phyloP scores from a whole-genome alignment of 495 filamentous ascomycete genomes.

The Trichoderma reesei region DNA sequence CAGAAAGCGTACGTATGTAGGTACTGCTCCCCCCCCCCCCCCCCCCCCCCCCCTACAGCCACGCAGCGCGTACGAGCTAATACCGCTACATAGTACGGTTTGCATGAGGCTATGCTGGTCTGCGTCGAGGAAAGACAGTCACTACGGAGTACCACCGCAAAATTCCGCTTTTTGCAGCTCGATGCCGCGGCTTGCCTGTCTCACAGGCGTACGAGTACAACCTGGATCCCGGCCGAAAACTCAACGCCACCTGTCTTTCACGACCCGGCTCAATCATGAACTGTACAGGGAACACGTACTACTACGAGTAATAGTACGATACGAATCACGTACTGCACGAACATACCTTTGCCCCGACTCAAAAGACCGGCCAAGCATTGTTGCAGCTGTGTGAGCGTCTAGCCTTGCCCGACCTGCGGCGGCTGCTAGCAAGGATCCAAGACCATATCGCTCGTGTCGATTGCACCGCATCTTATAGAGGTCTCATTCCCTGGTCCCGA shows the following conservation, averaged over 20 bases:
- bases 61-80: no score
- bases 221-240: not conserved
- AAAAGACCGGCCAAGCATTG: not conserved
- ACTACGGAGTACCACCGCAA: no score
- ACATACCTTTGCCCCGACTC: not conserved
- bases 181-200: not conserved
- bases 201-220: not conserved
- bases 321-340: not conserved
- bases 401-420: not conserved
- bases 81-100: no score
- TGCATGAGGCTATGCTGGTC: no score
- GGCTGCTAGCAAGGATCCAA: not conserved
- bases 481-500: not conserved
- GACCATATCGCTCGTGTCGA: not conserved
- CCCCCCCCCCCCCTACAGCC: no score
- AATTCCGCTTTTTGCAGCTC: no score
- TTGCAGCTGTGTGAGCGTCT: not conserved
- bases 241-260: not conserved
- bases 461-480: not conserved
- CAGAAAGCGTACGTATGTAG: no score
- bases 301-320: no score
- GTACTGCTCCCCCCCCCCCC: no score
- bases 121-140: no score
- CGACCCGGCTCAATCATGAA: not conserved
- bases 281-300: no score